These are phyloP conservation scores for Apiospora arundinis DNA, from an alignment of 2,329 filamentous ascomycete species.

Conservation along the genomic window DNA sequence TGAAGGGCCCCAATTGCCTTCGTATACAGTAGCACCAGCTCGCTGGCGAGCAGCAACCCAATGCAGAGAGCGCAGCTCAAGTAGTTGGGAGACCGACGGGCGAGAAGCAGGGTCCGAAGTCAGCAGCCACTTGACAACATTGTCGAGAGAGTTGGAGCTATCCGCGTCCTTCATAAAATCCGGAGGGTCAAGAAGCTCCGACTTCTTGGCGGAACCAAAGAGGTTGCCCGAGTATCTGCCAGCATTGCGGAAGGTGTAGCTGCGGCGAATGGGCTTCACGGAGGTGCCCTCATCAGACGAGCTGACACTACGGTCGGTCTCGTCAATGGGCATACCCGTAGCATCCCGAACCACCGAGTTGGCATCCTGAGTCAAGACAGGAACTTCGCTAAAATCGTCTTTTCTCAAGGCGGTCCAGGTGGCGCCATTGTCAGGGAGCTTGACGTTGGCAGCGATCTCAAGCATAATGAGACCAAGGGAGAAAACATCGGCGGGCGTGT, in stretches of 20 bases:
- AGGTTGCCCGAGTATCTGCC: conserved; percentile 46
- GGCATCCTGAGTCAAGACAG: conserved; percentile 81
- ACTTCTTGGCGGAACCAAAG: conserved; percentile 56
- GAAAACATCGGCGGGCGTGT: conserved; percentile 93
- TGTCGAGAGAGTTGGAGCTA: conserved; percentile 79
- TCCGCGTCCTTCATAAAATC: conserved; percentile 84
- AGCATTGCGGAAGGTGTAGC: conserved; percentile 34
- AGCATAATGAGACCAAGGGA: conserved; percentile 93
- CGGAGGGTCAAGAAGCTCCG: conserved; percentile 69
- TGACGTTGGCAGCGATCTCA: conserved; percentile 92
- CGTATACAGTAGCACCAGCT: conserved; percentile 91
- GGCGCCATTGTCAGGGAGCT: conserved; percentile 89
- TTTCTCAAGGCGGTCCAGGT: conserved; percentile 90
- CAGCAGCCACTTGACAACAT: conserved; percentile 88
- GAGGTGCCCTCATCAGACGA: conserved; percentile 36
- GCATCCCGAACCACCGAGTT: conserved; percentile 76
- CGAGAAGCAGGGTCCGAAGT: conserved; percentile 74
- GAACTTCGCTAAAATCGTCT: conserved; percentile 87
- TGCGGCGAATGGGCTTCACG: conserved; percentile 30
- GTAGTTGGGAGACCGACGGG: conserved; percentile 76
- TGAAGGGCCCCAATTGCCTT: conserved; percentile 94
- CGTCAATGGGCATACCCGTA: conserved; percentile 69
- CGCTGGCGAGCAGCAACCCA: conserved; percentile 82
- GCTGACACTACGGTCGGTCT: conserved; percentile 45
- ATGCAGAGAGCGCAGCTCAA: conserved; percentile 73